phyloP scores from a whole-genome alignment of 139 green algal genomes.

The Chara braunii region DNA sequence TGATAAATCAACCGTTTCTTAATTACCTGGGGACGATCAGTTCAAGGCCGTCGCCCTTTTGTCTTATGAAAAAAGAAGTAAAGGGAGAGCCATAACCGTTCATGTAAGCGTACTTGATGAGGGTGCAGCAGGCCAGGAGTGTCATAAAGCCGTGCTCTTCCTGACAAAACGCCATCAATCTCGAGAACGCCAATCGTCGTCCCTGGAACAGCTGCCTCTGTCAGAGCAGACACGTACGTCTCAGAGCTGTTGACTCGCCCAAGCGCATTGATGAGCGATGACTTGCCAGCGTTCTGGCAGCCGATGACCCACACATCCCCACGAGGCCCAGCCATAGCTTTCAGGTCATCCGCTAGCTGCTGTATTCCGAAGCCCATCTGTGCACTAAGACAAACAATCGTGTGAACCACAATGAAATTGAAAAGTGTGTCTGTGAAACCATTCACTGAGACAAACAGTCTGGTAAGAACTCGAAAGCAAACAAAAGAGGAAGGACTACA shows the following conservation, averaged over 20 bases:
- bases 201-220: slow-evolving; percentile 75
- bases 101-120: slow-evolving; percentile 72
- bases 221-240: slow-evolving; percentile 48
- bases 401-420: no score
- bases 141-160: slow-evolving; percentile 69
- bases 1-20: no score
- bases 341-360: neutral
- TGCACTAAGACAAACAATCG: no score
- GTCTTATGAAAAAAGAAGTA: no score
- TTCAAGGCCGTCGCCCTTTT: no score
- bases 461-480: no score
- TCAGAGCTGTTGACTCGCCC: slow-evolving; percentile 1
- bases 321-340: slow-evolving; percentile 13
- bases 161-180: slow-evolving; percentile 68
- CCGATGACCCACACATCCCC: slow-evolving; percentile 92
- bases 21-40: no score
- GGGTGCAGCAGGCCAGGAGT: slow-evolving; percentile 90
- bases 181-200: slow-evolving; percentile 85
- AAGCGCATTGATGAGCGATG: slow-evolving; percentile 87
- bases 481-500: no score
- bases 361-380: slow-evolving; percentile 3
- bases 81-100: no score
- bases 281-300: slow-evolving; percentile 87
- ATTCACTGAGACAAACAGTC: no score
- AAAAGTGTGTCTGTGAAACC: no score